Base-by-base conservation (phyloP, 2,329 filamentous ascomycete species). In the Calonectria hawksworthii region DNA sequence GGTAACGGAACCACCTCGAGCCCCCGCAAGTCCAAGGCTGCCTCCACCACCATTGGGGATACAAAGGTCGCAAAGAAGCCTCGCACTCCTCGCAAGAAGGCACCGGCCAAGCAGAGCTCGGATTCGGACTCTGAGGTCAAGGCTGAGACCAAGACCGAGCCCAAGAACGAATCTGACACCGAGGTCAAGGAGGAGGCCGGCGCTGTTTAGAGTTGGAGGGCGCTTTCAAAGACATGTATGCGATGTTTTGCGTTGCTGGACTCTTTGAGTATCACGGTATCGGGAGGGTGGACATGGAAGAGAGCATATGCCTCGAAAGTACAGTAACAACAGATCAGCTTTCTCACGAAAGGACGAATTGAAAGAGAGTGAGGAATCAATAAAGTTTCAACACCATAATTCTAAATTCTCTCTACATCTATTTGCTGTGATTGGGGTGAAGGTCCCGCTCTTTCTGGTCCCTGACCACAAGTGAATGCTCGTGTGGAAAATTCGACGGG, bases 41-140 rank as follows among this genome's bases (percentile, higher is more conserved):
- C 36, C 23, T 50, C 71, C 50, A 75, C 80, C 23, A 63, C 77
- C 7, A 66, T 74, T 41, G 74, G 76, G 1, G 76, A 82, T 9
- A 73, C 72, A 50, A 84, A 82, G 74, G 79, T 86, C 16, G 71
- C 79, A 68, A 86, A 85, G 80, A 85, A 82, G 74, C 77, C 80
- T 5, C 78, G 79, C 1, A 76, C 81, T 10, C 76, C 82, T 1
- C 81, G 81, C 52, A 86, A 85, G 82, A 83, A 82, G 77, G 68
- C 59, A 4, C 21, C 44, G 23, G 41, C 70, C 41, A 85, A 83
- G 78, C 82, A 82, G 76, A 77, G 78, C n/a, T 61, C 75, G 7
- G 50, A 68, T 32, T 50, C 69, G 34, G 64, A 76, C 13, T 38
- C 51, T 23, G 72, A 76, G 41, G 75, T 75, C 21, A 75, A 76